Conservation (phyloP, 495 filamentous ascomycete genomes). For the Penicillium paradoxum region DNA sequence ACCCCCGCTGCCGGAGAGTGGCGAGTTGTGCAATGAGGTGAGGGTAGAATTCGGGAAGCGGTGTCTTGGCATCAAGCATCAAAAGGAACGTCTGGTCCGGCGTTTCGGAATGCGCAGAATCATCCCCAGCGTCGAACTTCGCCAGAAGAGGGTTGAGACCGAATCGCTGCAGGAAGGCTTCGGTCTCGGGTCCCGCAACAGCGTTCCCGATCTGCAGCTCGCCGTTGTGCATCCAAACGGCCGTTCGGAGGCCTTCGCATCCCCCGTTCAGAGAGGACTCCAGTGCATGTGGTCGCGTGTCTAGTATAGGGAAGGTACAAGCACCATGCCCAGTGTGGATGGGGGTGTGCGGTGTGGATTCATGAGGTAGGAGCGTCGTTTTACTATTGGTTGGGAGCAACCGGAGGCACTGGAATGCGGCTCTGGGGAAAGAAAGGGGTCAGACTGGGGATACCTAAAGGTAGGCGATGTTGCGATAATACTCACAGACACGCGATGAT, state of each 20-base stretch:
- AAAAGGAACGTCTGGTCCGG: slow-evolving; percentile 10
- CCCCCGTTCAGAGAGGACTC: slow-evolving; percentile 15
- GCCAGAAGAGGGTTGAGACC: slow-evolving; percentile 12
- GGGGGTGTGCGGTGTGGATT: neutral
- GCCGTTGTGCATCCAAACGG: slow-evolving; percentile 60
- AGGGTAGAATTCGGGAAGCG: slow-evolving; percentile 6
- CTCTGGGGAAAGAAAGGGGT: slow-evolving; percentile 1
- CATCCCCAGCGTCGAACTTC: neutral
- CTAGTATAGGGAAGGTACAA: slow-evolving; percentile 19
- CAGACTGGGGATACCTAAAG: neutral
- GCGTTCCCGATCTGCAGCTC: slow-evolving; percentile 55
- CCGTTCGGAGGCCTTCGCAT: slow-evolving; percentile 28
- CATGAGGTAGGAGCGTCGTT: neutral
- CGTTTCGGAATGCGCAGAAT: neutral
- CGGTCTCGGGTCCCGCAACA: neutral
- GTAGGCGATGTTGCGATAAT: neutral
- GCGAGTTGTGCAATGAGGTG: slow-evolving; percentile 42
- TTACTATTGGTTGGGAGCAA: slow-evolving; percentile 4
- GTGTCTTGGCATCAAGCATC: slow-evolving; percentile 13
- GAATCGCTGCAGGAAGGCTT: slow-evolving; percentile 9
- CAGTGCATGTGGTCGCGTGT: slow-evolving; percentile 17
- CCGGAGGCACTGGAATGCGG: slow-evolving; percentile 15
- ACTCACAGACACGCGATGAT: slow-evolving; percentile 34
- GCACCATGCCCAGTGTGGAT: slow-evolving; percentile 6
- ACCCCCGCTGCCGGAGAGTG: slow-evolving; percentile 52